Base-by-base conservation (phyloP, 495 filamentous ascomycete genomes). In the Bombardia bombarda region DNA sequence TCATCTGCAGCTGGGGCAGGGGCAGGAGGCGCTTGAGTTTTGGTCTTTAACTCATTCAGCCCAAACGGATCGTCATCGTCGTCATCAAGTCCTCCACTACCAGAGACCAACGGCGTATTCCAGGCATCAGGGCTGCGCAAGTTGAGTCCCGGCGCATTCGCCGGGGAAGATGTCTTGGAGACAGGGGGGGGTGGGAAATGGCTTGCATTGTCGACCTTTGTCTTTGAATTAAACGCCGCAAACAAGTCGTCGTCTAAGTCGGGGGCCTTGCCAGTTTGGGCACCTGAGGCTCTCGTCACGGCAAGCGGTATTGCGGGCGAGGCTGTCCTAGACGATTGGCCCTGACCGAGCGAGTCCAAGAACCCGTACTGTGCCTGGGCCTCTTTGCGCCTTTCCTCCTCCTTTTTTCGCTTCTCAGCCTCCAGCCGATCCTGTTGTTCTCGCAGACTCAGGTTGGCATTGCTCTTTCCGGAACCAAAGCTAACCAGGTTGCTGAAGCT, bases 401-500 rank as follows among this genome's bases (percentile, higher is more conserved):
- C 85, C 53, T 88, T 82, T 53, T 70, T 80, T 4, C 74, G 72
- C 58, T 78, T 88, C 62, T 92, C 83, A 31, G 84, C 85, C 51
- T 86, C 78, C 35, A 95, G 60, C 42, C 74, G 75, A 66, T 80
- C 85, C 61, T 96, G 90, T 45, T 86, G 86, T 58, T 97, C 87
- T 42, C 83, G 74, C 5, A 98, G 73, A 2, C 83, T 85, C 0
- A 95, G 66, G 46, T 82, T 89, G 58, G 74, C 80, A n/a, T 62
- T 72, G 21, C 69, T 54, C 51, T 84, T 84, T n/a, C 79, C 72
- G 10, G 78, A 65, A 35, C 77, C 78, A 46, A 90, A 86, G 32
- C 78, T 83, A 17, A 96, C 82, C 16, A 98, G 70, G 54, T 84
- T 87, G 48, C 90, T 84, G 58, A 98, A 98, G 68, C 85, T 93